Base-by-base conservation (phyloP, 2,329 filamentous ascomycete species). In the Phialophora chinensis region DNA sequence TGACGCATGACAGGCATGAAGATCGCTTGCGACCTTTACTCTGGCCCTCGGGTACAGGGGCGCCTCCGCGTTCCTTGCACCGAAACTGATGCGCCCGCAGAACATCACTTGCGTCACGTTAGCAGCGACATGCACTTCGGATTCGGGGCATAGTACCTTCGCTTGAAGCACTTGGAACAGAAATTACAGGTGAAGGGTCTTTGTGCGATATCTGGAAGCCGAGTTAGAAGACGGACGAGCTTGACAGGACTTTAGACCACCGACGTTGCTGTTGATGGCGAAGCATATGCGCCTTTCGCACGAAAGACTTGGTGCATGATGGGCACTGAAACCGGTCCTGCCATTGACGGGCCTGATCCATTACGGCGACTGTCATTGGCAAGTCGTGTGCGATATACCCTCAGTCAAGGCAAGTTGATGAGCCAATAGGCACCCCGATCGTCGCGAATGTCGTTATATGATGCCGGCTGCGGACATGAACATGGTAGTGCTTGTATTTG, bases 81-180 rank as follows among this genome's bases (percentile, higher is more conserved):
- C 69, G 62, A 60, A 69, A 69, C 44, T 71, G 69, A 60, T 71
- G 69, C 27, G 69, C 69, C 20, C 69, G 69, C 27, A 71, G 66
- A 3, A 71, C 69, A 50, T 71, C 69, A 60, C 69, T 71, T 20
- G 38, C 25, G 3, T n/a, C 17, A 31, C 10, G 20, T 65, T 4
- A 64, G 49, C 14, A 55, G 25, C 25, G 12, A 12, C n/a, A 11
- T 35, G 17, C 11, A 4, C 54, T 35, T 49, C 35, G 14, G 8
- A 23, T 31, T 27, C 17, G 27, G 35, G 42, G 35, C 12, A 6
- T 14, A 14, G 10, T 65, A 70, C 69, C 69, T 70, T 64, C 69
- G 64, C 50, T 71, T 71, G 53, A 71, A 71, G 44, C 66, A 67
- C 54, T 71, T 71, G 33, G 69, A 69, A n/a, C 69, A 71, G 57